Evolutionary conservation across 306 rosid species (phyloP).

Genomic region (Vicia villosa): DNA sequence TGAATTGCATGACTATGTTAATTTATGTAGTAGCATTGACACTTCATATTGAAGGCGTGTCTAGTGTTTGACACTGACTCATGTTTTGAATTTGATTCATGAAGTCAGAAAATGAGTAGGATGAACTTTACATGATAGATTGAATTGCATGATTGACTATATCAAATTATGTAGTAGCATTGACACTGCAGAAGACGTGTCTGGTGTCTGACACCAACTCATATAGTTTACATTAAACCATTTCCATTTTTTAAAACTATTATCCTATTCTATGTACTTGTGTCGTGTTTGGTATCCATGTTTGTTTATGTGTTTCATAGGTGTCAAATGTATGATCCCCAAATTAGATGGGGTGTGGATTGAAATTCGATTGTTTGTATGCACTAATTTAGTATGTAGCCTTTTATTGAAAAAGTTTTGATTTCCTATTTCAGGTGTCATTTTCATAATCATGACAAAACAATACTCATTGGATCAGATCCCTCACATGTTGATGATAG

Average conservation of each 20-base stretch:
- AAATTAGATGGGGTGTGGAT: not conserved
- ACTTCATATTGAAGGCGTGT: too few relatives aligned
- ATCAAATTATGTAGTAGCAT: not conserved
- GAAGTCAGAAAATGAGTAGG: not conserved
- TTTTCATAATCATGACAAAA: constrained; percentile 82
- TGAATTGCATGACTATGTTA: too few relatives aligned
- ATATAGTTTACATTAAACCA: not conserved
- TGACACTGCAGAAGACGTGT: not conserved
- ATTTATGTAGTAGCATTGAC: too few relatives aligned
- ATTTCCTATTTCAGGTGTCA: constrained; percentile 67
- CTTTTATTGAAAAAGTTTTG: constrained; percentile 16
- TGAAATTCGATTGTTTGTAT: not conserved
- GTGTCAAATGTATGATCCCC: not conserved
- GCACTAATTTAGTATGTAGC: not conserved
- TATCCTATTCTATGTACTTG: not conserved
- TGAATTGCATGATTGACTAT: not conserved
- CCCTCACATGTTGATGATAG: constrained; percentile 74
- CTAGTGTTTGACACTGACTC: too few relatives aligned
- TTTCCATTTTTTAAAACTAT: not conserved
- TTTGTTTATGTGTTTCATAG: not conserved
- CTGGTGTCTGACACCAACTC: not conserved
- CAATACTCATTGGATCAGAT: constrained; percentile 91
- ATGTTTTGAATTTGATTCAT: not conserved
- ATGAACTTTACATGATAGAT: not conserved
- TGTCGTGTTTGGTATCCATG: not conserved